Evolutionary conservation across 257 asterid species (phyloP).

Genomic region (Scutellaria barbata): DNA sequence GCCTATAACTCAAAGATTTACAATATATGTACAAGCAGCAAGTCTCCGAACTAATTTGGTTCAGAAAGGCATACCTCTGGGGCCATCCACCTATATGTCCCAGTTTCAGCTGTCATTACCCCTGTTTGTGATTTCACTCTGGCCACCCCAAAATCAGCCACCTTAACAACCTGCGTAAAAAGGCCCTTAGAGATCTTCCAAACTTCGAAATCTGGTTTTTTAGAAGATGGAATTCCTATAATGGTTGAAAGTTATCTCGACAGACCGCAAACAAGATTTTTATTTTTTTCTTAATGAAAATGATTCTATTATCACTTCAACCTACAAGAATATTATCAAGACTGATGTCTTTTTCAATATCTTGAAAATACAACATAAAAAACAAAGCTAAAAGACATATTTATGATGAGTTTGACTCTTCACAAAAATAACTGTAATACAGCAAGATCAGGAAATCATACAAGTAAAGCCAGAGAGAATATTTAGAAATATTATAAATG

Average conservation of each 20-base stretch:
- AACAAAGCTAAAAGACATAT: conserved; percentile 20
- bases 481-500: neutral
- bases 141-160: conserved; percentile 99
- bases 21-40: neutral
- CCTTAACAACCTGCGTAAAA: conserved; percentile 80
- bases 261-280: neutral
- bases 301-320: neutral
- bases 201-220: conserved; percentile 24
- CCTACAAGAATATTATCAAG: conserved; percentile 8
- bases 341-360: neutral
- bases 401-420: neutral
- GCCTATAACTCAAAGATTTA: neutral
- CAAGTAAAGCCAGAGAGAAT: neutral
- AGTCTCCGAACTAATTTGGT: conserved; percentile 21
- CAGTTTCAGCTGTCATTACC: conserved; percentile 99
- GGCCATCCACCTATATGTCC: conserved; percentile 99
- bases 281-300: conserved; percentile 17
- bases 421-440: conserved; percentile 16
- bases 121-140: conserved; percentile 96
- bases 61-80: conserved; percentile 75
- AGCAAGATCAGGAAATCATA: conserved; percentile 16
- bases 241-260: conserved; percentile 21
- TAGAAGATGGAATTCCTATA: conserved; percentile 26
- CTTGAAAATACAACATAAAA: neutral
- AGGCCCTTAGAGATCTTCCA: conserved; percentile 32